Percentiles rank a stretch among this genome's conserved stretches.
These are phyloP conservation scores for Strigomonas galati DNA, from an alignment of 208 protist genomes.

Conservation along the genomic window DNA sequence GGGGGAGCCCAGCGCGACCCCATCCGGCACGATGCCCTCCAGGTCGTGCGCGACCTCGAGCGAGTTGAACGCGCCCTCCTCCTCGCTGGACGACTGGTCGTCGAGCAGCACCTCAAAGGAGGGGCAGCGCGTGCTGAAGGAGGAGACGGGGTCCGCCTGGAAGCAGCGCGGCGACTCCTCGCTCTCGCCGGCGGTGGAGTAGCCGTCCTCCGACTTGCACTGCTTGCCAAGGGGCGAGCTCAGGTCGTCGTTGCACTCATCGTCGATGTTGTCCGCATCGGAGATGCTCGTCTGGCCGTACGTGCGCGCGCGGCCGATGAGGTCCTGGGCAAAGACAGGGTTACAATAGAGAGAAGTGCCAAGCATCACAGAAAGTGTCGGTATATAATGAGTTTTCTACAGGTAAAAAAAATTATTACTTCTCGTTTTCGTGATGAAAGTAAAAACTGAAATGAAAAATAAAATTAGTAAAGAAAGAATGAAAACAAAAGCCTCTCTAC, in stretches of 20 bases:
- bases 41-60: no score
- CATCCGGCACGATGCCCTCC: no score
- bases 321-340: neutral
- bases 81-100: no score
- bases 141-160: conserved; percentile 1
- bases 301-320: neutral
- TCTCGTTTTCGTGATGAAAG: no score
- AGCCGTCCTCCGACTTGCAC: neutral
- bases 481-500: conserved; percentile 4
- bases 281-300: neutral
- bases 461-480: conserved; percentile 17
- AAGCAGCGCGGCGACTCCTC: no score
- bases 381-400: conserved; percentile 10
- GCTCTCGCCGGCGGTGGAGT: conserved; percentile 2
- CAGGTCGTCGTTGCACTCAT: neutral
- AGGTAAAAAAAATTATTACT: conserved; percentile 7
- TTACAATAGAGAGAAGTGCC: conserved; percentile 8
- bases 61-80: no score
- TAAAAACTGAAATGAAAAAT: conserved; percentile 14
- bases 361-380: neutral
- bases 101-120: conserved; percentile 5
- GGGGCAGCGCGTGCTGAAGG: conserved; percentile 4
- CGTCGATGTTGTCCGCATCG: neutral
- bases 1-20: no score
- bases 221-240: neutral